These are phyloP conservation scores for Glycyrrhiza uralensis DNA, from an alignment of 306 rosid genomes.

Conservation along the genomic window DNA sequence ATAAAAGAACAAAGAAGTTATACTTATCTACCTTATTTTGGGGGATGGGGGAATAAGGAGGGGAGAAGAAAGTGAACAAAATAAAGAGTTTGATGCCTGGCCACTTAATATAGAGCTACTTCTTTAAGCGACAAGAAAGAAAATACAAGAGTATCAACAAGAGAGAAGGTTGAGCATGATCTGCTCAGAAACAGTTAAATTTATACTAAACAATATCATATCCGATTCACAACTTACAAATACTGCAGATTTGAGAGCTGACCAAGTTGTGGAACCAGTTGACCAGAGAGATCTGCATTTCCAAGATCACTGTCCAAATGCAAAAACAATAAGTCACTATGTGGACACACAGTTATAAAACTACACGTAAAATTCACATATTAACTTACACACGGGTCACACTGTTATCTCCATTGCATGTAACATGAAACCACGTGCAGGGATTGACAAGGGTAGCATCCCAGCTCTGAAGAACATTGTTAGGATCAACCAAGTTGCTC, in stretches of 20 bases:
- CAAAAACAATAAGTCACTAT: constrained; percentile 8
- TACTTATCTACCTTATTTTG: not conserved
- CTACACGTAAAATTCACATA: not conserved
- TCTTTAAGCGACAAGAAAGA: not conserved
- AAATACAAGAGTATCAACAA: not conserved
- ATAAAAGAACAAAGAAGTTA: not conserved
- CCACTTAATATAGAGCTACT: not conserved
- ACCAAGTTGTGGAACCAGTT: constrained; percentile 74
- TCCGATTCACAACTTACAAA: constrained; percentile 58
- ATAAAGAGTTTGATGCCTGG: not conserved
- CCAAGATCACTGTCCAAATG: constrained; percentile 78
- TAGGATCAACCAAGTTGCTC: constrained; percentile 75
- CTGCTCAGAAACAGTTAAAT: constrained; percentile 2
- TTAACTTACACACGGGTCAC: constrained; percentile 95
- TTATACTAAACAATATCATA: not conserved
- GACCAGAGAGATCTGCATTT: constrained; percentile 86
- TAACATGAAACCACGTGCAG: constrained; percentile 94
- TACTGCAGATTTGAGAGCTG: constrained; percentile 71
- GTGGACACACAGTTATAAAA: not conserved
- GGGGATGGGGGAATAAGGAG: not conserved
- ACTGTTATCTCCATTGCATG: constrained; percentile 71
- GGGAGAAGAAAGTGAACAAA: not conserved
- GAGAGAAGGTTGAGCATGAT: not conserved
- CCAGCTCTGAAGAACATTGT: constrained; percentile 89
- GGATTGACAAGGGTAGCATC: constrained; percentile 92